Evolutionary conservation across 1,284 basidiomycete genomes (phyloP).

Genomic region (Golubevia pallescens): DNA sequence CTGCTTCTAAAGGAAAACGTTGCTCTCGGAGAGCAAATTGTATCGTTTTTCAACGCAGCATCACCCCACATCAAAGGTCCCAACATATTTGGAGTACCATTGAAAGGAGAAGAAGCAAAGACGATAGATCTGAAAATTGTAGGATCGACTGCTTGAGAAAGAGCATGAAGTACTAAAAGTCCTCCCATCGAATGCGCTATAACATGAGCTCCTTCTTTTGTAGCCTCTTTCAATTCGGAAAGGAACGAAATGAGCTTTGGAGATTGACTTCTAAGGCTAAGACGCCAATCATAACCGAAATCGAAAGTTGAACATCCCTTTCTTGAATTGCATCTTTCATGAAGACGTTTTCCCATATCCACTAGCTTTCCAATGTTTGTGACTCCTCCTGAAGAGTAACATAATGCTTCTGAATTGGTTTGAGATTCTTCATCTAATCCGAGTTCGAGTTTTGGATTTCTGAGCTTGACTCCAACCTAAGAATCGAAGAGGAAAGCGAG

Average conservation of each 20-base stretch:
- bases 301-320: conserved; percentile 21
- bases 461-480: conserved; percentile 28
- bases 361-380: conserved; percentile 32
- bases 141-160: conserved; percentile 45
- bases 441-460: conserved; percentile 35
- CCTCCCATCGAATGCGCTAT: conserved; percentile 65
- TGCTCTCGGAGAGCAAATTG: conserved; percentile 52
- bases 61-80: conserved; percentile 60
- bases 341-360: conserved; percentile 35
- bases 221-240: conserved; percentile 36
- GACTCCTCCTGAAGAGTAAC: conserved; percentile 29
- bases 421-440: conserved; percentile 24
- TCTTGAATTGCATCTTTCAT: conserved; percentile 13
- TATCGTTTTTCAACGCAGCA: conserved; percentile 44
- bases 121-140: conserved; percentile 55
- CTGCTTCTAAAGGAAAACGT: conserved; percentile 57
- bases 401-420: conserved; percentile 26
- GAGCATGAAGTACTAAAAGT: conserved; percentile 58
- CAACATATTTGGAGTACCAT: conserved; percentile 63
- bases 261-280: conserved; percentile 26
- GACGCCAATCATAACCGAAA: conserved; percentile 47
- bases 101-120: conserved; percentile 58
- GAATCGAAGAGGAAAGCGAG: too few species aligned
- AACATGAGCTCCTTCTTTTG: conserved; percentile 54
- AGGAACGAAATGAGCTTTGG: conserved; percentile 10